Evolutionary conservation across 768 basidiomycete genomes (phyloP).

Genomic region (Roridomyces roridus): DNA sequence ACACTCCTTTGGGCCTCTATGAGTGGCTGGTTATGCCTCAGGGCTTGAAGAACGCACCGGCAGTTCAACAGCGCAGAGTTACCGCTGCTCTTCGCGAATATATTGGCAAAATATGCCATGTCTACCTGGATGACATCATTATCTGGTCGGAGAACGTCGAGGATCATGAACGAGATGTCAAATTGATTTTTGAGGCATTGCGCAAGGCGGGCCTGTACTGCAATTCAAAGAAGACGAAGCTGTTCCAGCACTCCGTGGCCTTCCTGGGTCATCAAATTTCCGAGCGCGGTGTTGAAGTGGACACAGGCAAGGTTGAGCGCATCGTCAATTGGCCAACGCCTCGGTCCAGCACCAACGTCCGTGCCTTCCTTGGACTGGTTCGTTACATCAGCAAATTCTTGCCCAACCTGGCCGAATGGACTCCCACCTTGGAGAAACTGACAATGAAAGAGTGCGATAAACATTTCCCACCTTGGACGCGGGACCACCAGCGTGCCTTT

Average conservation of each 20-base stretch:
- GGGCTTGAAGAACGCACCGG: conserved; percentile 28
- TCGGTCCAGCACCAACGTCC: conserved; percentile 30
- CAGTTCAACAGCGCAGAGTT: conserved; percentile 35
- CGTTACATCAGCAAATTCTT: conserved; percentile 37
- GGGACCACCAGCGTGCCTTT: conserved; percentile 29
- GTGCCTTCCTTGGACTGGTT: conserved; percentile 36
- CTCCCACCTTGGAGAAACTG: conserved; percentile 27
- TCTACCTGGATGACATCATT: conserved; percentile 44
- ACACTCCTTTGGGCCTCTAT: conserved; percentile 40
- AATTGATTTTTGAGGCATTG: conserved; percentile 28
- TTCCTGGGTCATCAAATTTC: conserved; percentile 38
- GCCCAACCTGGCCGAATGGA: conserved; percentile 34
- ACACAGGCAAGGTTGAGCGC: conserved; percentile 30
- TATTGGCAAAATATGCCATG: conserved; percentile 40
- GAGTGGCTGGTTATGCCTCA: conserved; percentile 35
- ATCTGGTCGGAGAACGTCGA: conserved; percentile 39
- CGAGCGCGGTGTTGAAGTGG: conserved; percentile 27
- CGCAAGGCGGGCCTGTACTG: too few species aligned
- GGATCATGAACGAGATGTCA: conserved; percentile 32
- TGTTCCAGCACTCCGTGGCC: conserved; percentile 8
- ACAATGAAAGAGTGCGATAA: conserved; percentile 33
- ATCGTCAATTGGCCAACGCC: conserved; percentile 39
- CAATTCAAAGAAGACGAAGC: background rate
- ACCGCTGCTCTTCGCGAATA: conserved; percentile 28
- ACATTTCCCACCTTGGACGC: conserved; percentile 34